Conservation (phyloP, 257 asterid species). For the Knoxia roxburghii region DNA sequence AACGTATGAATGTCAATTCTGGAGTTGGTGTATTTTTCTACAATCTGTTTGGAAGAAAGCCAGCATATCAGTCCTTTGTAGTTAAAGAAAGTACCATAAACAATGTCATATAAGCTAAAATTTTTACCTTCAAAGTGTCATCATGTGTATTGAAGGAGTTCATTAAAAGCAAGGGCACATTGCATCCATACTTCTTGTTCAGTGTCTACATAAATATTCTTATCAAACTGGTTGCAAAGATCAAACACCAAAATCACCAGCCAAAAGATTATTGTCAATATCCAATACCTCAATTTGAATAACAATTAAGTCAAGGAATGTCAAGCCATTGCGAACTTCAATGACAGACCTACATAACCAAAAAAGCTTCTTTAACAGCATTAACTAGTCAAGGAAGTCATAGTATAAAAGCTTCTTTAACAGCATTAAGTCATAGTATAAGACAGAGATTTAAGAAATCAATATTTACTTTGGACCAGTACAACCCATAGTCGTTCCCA, state of each 20-base stretch:
- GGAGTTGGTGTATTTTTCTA: conserved; percentile 73
- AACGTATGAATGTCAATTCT: conserved; percentile 84
- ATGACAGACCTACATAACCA: conserved; percentile 74
- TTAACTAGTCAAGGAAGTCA: too few species aligned
- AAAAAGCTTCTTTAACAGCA: too few species aligned
- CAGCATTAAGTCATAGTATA: background rate
- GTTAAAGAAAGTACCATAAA: conserved; percentile 3
- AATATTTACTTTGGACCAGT: conserved; percentile 91
- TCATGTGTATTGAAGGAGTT: conserved; percentile 99
- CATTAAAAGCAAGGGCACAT: conserved; percentile 90
- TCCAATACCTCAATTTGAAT: conserved; percentile 83
- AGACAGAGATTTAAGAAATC: background rate
- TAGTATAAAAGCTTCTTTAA: too few species aligned
- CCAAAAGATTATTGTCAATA: background rate
- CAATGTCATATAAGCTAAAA: background rate
- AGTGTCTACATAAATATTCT: conserved; percentile 53
- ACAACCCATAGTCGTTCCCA: conserved; percentile 99
- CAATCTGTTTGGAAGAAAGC: conserved; percentile 48
- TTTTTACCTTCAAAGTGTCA: conserved; percentile 80
- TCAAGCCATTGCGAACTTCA: conserved; percentile 96
- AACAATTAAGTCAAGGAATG: conserved; percentile 95
- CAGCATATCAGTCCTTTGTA: conserved; percentile 23
- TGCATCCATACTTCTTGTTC: conserved; percentile 82
- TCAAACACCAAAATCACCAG: background rate
- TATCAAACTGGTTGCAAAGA: background rate